These are phyloP conservation scores for Deuterostichococcus epilithicus DNA, from an alignment of 139 green algal genomes.

Conservation along the genomic window DNA sequence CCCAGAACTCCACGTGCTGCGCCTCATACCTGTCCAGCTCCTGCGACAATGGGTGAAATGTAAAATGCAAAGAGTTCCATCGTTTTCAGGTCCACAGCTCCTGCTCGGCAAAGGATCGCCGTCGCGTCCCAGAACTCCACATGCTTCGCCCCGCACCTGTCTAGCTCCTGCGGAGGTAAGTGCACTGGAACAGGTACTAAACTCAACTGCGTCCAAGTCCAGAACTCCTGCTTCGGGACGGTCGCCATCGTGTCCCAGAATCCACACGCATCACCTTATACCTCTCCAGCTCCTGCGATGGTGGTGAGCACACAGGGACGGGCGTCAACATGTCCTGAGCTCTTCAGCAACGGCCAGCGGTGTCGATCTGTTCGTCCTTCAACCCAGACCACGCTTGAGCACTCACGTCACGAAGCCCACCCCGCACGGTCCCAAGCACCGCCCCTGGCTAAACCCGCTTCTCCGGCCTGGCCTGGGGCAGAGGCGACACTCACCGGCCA, in stretches of 20 bases:
- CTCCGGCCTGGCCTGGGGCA: too few species aligned
- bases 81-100: neutral
- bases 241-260: conserved; percentile 66
- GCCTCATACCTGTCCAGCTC: conserved; percentile 66
- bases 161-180: conserved; percentile 58
- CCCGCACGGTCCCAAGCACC: too few species aligned
- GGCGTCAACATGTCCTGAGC: too few species aligned
- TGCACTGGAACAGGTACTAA: too few species aligned
- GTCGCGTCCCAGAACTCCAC: conserved; percentile 38
- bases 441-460: too few species aligned
- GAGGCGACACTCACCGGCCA: too few species aligned
- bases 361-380: too few species aligned
- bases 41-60: conserved; percentile 21
- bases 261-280: conserved; percentile 43
- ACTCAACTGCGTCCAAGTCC: too few species aligned
- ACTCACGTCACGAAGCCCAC: too few species aligned
- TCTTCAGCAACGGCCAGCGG: too few species aligned
- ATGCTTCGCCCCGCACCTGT: conserved; percentile 40
- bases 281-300: conserved; percentile 65
- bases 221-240: conserved; percentile 43
- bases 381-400: too few species aligned
- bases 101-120: neutral
- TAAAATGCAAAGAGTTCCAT: neutral
- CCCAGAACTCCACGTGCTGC: conserved; percentile 61
- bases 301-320: too few species aligned